A percentile compares a stretch with the other conserved stretches of the same genome.
phyloP scores from a whole-genome alignment of 192 early-diverging fungal species.

The Dispira simplex region DNA sequence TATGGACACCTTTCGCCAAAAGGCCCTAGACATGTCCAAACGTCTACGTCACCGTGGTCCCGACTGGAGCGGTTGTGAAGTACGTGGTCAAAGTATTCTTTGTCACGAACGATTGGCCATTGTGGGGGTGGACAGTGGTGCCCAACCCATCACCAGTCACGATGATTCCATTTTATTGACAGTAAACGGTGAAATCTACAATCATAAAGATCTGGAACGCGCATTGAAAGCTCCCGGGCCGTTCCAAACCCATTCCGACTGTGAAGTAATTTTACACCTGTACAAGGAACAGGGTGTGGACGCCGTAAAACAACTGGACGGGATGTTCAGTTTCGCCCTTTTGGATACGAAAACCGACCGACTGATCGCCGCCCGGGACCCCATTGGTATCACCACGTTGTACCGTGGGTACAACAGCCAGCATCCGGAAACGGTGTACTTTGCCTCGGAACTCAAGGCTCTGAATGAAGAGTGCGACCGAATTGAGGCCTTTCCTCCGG shows the following conservation, averaged over 20 bases:
- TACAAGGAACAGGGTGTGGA: constrained; percentile 75
- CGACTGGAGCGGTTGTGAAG: constrained; percentile 90
- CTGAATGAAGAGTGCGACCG: constrained; percentile 95
- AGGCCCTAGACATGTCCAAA: constrained; percentile 63
- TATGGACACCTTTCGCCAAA: constrained; percentile 55
- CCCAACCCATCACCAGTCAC: constrained; percentile 88
- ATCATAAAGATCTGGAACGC: constrained; percentile 74
- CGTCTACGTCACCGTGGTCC: constrained; percentile 95
- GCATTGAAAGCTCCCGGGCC: constrained; percentile 46
- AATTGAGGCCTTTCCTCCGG: constrained; percentile 95
- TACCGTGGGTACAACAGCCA: constrained; percentile 81
- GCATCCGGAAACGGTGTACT: constrained; percentile 78
- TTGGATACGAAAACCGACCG: constrained; percentile 68
- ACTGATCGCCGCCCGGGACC: constrained; percentile 88
- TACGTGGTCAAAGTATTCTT: constrained; percentile 70
- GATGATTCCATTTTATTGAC: constrained; percentile 76
- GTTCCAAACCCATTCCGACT: constrained; percentile 97
- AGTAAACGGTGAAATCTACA: constrained; percentile 99
- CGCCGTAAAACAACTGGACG: constrained; percentile 78
- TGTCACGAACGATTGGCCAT: constrained; percentile 98
- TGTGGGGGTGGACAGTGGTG: constrained; percentile 92
- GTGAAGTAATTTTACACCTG: constrained; percentile 92
- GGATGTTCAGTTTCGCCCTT: constrained; percentile 93
- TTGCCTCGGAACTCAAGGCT: constrained; percentile 90
- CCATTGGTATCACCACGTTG: constrained; percentile 95